phyloP scores from a whole-genome alignment of 208 protist species.

The Acanthamoeba culbertsoni region DNA sequence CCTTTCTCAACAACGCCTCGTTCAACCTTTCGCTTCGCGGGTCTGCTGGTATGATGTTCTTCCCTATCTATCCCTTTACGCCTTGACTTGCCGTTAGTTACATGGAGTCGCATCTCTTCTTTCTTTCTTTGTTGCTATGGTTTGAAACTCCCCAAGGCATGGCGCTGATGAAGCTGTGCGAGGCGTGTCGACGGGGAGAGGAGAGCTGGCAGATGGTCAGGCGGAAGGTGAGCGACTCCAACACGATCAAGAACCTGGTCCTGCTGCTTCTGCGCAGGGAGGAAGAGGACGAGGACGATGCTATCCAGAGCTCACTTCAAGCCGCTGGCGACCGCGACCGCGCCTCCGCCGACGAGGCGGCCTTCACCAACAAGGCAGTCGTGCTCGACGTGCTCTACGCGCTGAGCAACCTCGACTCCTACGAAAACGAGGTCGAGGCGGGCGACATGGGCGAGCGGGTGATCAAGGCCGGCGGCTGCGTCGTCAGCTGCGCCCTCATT shows the following conservation, averaged over 20 bases:
- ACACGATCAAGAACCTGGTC: slow-evolving; percentile 44
- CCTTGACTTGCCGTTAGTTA: background rate
- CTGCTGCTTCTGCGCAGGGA: slow-evolving; percentile 52
- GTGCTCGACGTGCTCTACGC: slow-evolving; percentile 60
- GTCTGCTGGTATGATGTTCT: background rate
- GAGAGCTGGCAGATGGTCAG: slow-evolving; percentile 31
- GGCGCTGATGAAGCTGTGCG: slow-evolving; percentile 60
- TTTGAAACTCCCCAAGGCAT: background rate
- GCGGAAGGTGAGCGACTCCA: background rate
- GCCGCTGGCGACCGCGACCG: background rate
- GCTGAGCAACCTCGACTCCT: slow-evolving; percentile 30
- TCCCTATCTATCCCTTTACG: background rate
- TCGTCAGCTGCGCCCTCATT: slow-evolving; percentile 41
- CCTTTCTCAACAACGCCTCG: background rate
- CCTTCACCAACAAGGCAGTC: slow-evolving; percentile 44
- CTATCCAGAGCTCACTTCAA: background rate
- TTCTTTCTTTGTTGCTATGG: background rate
- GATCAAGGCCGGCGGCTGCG: slow-evolving; percentile 49
- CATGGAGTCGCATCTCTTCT: background rate
- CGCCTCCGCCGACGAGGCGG: slow-evolving; percentile 22
- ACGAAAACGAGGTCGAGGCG: slow-evolving; percentile 38
- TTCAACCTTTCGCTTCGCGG: slow-evolving; percentile 45
- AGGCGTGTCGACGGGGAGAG: slow-evolving; percentile 25
- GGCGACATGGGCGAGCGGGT: slow-evolving; percentile 44
- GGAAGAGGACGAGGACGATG: background rate